Conservation (phyloP, 148 eudicot species). For the Spergularia bocconei region DNA sequence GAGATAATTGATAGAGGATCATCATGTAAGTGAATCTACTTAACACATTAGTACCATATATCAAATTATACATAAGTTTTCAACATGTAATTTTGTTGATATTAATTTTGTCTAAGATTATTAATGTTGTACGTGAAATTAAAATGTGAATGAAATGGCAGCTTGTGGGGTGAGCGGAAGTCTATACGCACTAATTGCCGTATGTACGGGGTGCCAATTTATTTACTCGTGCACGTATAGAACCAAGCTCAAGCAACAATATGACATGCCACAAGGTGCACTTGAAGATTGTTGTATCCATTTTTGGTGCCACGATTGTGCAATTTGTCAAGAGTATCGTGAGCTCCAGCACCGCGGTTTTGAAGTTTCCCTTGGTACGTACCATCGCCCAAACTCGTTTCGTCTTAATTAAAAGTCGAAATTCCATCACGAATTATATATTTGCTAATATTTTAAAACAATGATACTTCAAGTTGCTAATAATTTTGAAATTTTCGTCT, state of each 20-base stretch:
- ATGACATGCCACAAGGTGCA: conserved; percentile 23
- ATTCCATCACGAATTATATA: background rate
- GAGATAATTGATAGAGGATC: conserved; percentile 41
- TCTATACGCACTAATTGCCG: conserved; percentile 18
- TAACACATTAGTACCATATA: too few species aligned
- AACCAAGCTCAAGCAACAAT: conserved; percentile 31
- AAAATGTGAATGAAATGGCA: conserved; percentile 1
- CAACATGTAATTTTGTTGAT: background rate
- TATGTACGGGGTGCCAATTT: conserved; percentile 21
- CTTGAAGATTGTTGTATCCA: conserved; percentile 32
- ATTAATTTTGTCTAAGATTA: background rate
- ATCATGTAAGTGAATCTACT: conserved; percentile 31
- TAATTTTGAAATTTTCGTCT: background rate
- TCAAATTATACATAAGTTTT: background rate
- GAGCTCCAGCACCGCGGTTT: conserved; percentile 37
- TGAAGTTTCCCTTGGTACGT: conserved; percentile 28
- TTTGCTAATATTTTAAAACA: background rate
- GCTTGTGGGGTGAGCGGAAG: conserved; percentile 33
- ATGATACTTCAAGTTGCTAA: background rate
- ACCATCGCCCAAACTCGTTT: too few species aligned
- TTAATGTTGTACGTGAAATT: background rate
- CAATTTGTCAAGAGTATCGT: conserved; percentile 44
- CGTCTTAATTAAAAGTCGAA: background rate
- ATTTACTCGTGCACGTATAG: conserved; percentile 36
- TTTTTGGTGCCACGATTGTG: conserved; percentile 34